phyloP scores from a whole-genome alignment of 768 basidiomycete genomes.

The Leucosporidium creatinivorum region DNA sequence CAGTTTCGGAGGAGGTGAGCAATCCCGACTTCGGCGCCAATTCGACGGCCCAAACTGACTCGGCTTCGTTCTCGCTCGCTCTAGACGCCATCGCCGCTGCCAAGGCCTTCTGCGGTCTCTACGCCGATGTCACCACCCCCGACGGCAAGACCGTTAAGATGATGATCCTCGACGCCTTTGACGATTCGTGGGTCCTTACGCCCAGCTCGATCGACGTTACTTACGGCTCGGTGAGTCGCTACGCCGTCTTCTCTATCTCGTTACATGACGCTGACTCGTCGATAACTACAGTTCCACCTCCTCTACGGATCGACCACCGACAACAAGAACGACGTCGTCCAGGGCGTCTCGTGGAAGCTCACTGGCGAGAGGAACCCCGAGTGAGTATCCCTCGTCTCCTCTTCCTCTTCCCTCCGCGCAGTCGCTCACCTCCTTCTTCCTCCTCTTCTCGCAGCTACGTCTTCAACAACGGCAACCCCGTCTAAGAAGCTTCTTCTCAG shows the following conservation, averaged over 20 bases:
- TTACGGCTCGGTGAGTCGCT: conserved; percentile 2
- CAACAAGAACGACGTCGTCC: conserved; percentile 31
- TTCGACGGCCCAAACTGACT: no score
- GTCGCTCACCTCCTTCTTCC: background rate
- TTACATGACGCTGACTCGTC: background rate
- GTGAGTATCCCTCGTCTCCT: background rate
- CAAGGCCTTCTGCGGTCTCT: conserved; percentile 35
- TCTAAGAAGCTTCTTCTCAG: no score
- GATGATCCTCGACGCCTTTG: conserved; percentile 34
- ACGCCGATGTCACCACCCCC: conserved; percentile 21
- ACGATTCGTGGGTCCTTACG: conserved; percentile 25
- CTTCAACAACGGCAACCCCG: background rate
- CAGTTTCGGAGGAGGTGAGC: conserved; percentile 30
- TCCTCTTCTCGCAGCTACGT: background rate
- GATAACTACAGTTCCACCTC: conserved; percentile 5
- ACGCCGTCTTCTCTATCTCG: background rate
- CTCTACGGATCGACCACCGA: conserved; percentile 13
- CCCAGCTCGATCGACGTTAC: conserved; percentile 23
- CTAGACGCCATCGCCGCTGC: conserved; percentile 16
- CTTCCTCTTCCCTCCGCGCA: background rate
- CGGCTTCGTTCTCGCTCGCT: no score
- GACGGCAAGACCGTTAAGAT: conserved; percentile 20
- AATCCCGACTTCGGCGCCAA: no score
- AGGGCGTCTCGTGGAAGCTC: conserved; percentile 28
- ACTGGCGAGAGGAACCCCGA: conserved; percentile 31